phyloP scores from a whole-genome alignment of 106 monocot species.

The Chionographis japonica region DNA sequence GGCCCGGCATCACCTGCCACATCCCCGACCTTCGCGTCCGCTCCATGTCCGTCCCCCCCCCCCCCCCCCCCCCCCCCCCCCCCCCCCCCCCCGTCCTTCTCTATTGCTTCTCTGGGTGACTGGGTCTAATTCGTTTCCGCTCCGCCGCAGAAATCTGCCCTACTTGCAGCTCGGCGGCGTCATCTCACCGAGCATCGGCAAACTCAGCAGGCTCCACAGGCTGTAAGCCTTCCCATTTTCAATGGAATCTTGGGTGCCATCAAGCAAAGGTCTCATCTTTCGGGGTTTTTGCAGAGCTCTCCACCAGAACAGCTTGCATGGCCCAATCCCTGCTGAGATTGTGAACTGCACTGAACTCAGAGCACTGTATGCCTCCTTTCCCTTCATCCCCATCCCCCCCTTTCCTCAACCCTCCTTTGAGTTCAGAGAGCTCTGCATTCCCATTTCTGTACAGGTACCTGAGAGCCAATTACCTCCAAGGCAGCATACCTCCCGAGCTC shows the following conservation, averaged over 20 bases:
- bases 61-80: background rate
- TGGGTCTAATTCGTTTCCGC: background rate
- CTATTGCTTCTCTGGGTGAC: background rate
- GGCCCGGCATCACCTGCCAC: slow-evolving; percentile 82
- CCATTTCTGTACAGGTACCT: slow-evolving; percentile 53
- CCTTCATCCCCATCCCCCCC: background rate
- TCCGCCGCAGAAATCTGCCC: slow-evolving; percentile 60
- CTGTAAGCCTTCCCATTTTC: slow-evolving; percentile 39
- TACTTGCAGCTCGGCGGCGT: slow-evolving; percentile 81
- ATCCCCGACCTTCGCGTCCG: slow-evolving; percentile 65
- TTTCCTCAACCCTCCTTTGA: background rate
- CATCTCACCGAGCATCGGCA: slow-evolving; percentile 86
- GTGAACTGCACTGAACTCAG: slow-evolving; percentile 74
- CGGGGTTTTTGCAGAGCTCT: slow-evolving; percentile 46
- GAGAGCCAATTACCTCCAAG: slow-evolving; percentile 85
- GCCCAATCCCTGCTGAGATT: slow-evolving; percentile 75
- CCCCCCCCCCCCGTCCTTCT: background rate
- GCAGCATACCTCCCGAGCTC: slow-evolving; percentile 74
- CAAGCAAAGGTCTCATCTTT: slow-evolving; percentile 1
- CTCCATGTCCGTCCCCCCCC: slow-evolving; percentile 45
- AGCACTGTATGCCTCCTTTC: slow-evolving; percentile 50
- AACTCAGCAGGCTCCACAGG: slow-evolving; percentile 74
- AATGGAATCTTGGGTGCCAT: background rate
- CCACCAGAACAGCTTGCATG: slow-evolving; percentile 86
- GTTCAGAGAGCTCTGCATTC: background rate